Base-by-base conservation (phyloP, 805 yeast species). In the Maudiozyma pseudohumilis region DNA sequence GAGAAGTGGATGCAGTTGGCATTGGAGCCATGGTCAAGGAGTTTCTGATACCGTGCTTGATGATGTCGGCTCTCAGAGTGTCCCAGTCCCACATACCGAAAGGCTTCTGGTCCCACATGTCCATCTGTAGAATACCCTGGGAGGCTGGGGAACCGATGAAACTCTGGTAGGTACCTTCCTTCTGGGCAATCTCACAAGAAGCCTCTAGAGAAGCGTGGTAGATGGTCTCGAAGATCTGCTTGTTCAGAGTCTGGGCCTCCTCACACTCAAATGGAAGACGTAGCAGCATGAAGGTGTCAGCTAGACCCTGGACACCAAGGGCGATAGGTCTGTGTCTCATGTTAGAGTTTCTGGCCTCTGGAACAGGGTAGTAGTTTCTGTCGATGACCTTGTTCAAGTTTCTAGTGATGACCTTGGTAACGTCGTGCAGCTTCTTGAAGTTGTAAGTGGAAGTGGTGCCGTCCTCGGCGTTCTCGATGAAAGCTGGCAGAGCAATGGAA, bases 1-100 rank as follows among this genome's bases (percentile, higher is more conserved):
- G 96, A 3, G 97, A 89, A 2, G 97, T 89, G 1, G 96, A 86
- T 2, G 97, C 97, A 13, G 97, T 89, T 31, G 97, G 97, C 97
- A 89, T 89, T 37, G 96, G 92, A 1, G 94, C 96, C 24, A 88
- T 83, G 13, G 88, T 60, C 40, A 89, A 64, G 4, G 96, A 89
- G 66, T 89, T 89, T 54, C 96, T 69, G 29, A 89, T 52, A 34
- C 97, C 97, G 52, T 75, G 61, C 44, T 63, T 59, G 36, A 63
- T 63, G 43, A 89, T 68, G 29, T 74, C 64, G 9, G 62, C 64
- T 61, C 81, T 86, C 49, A 86, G 60, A 6, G 60, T 45, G 45
- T 74, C 82, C 97, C 97, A 89, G 50, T 89, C 94, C 64, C 87
- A 88, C 44, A 85, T 66, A 24, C 70, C 74, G n/a, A 82, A 63